Percentiles rank a stretch among this genome's conserved stretches.
phyloP scores from a whole-genome alignment of 352 stramenopile genomes.

The Phytophthora brassicae region DNA sequence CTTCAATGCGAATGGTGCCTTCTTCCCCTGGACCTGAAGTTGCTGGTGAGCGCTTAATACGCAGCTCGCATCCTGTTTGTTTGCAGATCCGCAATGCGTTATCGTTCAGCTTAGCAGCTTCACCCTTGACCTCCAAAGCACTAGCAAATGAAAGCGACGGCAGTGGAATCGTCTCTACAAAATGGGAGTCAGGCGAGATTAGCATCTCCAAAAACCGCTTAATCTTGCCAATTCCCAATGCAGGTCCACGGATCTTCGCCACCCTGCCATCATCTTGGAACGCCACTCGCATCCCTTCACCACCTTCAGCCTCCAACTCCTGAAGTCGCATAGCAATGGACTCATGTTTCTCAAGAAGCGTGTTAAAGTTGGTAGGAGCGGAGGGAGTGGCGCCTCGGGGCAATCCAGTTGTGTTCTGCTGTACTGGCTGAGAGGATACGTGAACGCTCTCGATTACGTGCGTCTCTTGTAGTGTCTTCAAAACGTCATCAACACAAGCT shows the following conservation, averaged over 20 bases:
- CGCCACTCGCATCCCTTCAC: conserved; percentile 60
- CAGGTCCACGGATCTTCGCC: conserved; percentile 70
- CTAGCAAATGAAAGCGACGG: conserved; percentile 49
- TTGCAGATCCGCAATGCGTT: conserved; percentile 75
- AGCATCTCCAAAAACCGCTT: conserved; percentile 83
- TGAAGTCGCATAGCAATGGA: conserved; percentile 60
- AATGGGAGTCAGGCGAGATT: conserved; percentile 51
- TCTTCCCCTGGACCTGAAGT: conserved; percentile 28
- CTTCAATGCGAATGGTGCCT: conserved; percentile 65
- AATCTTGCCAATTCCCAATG: conserved; percentile 65
- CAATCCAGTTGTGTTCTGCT: conserved; percentile 12
- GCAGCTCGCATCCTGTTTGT: conserved; percentile 77
- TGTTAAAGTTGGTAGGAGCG: conserved; percentile 47
- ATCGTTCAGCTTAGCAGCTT: conserved; percentile 57
- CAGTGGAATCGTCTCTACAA: conserved; percentile 66
- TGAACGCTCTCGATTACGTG: conserved; percentile 66
- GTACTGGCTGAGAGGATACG: conserved; percentile 25
- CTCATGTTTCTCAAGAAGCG: conserved; percentile 56
- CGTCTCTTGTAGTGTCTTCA: conserved; percentile 64
- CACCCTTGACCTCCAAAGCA: conserved; percentile 52
- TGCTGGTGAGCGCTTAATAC: conserved; percentile 44
- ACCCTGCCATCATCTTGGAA: conserved; percentile 69
- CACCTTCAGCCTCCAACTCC: conserved; percentile 74
- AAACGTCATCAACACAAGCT: conserved; percentile 58
- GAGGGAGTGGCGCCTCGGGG: conserved; percentile 18